Evolutionary conservation across 495 filamentous ascomycete genomes (phyloP).

Genomic region (Staphylotrichum longicolle): DNA sequence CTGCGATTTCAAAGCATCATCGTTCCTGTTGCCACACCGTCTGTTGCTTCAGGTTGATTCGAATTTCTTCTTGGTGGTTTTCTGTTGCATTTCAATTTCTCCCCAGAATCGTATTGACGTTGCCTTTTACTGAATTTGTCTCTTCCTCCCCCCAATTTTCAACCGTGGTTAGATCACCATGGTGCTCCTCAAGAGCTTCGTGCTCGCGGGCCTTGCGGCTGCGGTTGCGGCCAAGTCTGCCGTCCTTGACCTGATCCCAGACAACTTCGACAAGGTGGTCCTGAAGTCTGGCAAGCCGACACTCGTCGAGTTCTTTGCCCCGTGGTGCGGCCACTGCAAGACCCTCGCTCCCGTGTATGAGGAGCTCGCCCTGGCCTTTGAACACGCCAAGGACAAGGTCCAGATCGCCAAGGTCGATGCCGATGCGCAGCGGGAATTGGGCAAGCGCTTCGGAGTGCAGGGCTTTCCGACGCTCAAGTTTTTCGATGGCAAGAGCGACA

Average conservation of each 20-base stretch:
- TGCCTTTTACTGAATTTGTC: neutral
- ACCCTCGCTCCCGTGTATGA: slow-evolving; percentile 92
- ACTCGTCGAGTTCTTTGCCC: slow-evolving; percentile 97
- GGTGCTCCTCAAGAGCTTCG: slow-evolving; percentile 55
- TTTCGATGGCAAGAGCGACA: slow-evolving; percentile 95
- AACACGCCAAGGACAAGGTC: slow-evolving; percentile 74
- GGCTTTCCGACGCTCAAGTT: slow-evolving; percentile 97
- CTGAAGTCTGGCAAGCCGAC: slow-evolving; percentile 91
- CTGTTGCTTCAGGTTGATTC: slow-evolving; percentile 2
- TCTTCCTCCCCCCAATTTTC: neutral
- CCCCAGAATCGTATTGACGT: slow-evolving; percentile 11
- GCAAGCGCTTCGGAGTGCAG: slow-evolving; percentile 80
- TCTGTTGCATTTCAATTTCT: slow-evolving; percentile 7
- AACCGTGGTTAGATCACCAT: slow-evolving; percentile 31
- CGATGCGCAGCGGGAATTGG: slow-evolving; percentile 79
- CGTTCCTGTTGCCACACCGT: slow-evolving; percentile 20
- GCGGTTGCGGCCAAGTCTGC: slow-evolving; percentile 53
- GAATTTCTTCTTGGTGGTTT: neutral
- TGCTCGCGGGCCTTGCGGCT: slow-evolving; percentile 47
- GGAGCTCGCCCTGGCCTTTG: slow-evolving; percentile 75
- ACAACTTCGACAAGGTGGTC: slow-evolving; percentile 86
- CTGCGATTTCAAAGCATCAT: slow-evolving; percentile 34
- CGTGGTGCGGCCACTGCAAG: slow-evolving; percentile 99
- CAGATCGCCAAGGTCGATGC: slow-evolving; percentile 94
- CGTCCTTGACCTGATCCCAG: slow-evolving; percentile 84